phyloP scores from a whole-genome alignment of 2,329 filamentous ascomycete genomes.

The Remersonia thermophila region DNA sequence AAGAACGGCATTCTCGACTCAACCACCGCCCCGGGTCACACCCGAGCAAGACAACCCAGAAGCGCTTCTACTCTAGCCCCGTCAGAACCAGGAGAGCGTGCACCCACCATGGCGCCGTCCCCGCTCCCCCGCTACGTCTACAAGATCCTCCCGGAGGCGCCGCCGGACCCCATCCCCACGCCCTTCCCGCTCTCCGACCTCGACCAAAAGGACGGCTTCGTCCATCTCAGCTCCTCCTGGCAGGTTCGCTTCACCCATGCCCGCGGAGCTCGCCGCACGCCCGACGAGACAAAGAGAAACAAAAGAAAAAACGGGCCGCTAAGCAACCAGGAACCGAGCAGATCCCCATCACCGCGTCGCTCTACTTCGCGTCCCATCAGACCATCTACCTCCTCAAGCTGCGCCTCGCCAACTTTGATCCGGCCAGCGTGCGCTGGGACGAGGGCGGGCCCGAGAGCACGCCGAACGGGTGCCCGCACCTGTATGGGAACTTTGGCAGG shows the following conservation, averaged over 20 bases:
- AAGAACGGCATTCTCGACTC: too few species aligned
- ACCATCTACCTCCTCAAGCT: slow-evolving; percentile 43
- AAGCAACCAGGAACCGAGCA: too few species aligned
- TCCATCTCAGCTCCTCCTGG: slow-evolving; percentile 45
- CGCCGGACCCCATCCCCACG: slow-evolving; percentile 39
- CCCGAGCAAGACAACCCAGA: too few species aligned
- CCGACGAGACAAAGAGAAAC: too few species aligned
- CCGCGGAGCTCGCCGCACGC: too few species aligned
- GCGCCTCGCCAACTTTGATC: slow-evolving; percentile 32
- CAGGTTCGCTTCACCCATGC: slow-evolving; percentile 30
- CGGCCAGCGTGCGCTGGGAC: slow-evolving; percentile 39
- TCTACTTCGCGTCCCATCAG: slow-evolving; percentile 29
- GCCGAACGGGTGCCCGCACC: slow-evolving; percentile 41
- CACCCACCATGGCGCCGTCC: too few species aligned
- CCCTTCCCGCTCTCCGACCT: slow-evolving; percentile 46
- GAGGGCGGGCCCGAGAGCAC: slow-evolving; percentile 20
- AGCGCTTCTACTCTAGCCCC: too few species aligned
- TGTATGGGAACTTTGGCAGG: slow-evolving; percentile 45
- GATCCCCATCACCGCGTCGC: slow-evolving; percentile 32
- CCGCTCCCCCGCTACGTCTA: slow-evolving; percentile 34
- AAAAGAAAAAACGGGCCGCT: too few species aligned
- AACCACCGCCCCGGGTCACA: too few species aligned
- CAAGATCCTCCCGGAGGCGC: slow-evolving; percentile 45
- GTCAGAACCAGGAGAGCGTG: too few species aligned
- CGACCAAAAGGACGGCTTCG: slow-evolving; percentile 47